Evolutionary conservation across 2,329 filamentous ascomycete species (phyloP), one percentile per base, ranked within the genome.

Genomic region (Calonectria ilicicola): DNA sequence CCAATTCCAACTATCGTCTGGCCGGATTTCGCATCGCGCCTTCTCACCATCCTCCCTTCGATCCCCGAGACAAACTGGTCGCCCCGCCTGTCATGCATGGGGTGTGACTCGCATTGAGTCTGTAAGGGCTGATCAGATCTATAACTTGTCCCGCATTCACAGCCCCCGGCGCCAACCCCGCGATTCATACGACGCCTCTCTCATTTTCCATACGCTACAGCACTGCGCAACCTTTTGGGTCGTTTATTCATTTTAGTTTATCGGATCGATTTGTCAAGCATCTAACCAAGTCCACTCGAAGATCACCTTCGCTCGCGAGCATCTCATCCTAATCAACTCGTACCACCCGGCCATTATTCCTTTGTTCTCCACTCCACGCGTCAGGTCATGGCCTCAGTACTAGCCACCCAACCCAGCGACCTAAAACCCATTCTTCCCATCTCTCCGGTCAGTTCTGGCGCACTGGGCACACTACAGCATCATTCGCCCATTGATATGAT

Each of bases 391-490:
- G 79, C 79, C 64, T 80, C 79, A 58, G 64, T 79, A 73, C 70
- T 79, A 74, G 73, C 76, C 51, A 70, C 75, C 32, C 75, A 76
- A 62, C 75, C 75, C 60, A 75, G 74, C 73, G 78, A 76, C 74
- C 67, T 80, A 56, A 84, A 83, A 77, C 79, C 82, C 62, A 79
- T 81, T 53, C 78, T 86, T 56, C 81, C 85, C 72, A 81, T 84
- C 65, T 83, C 85, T 53, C 84, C 83, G 72, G 80, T 84, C 62
- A 83, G 82, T 74, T 81, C 81, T 58, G 80, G 83, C 73, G 81
- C 81, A 76, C 87, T 89, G 86, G 82, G 84, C 51, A 80, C 84
- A 65, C 77, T 80, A 44, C 85, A 87, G 74, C 86, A 83, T 82
- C 32, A 69, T 26, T 80, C 78, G 46, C 80, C 79, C 29, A 67